A percentile compares a stretch with the other conserved stretches of the same genome.
phyloP scores from a whole-genome alignment of 257 asterid species.

The Solanum rostratum region DNA sequence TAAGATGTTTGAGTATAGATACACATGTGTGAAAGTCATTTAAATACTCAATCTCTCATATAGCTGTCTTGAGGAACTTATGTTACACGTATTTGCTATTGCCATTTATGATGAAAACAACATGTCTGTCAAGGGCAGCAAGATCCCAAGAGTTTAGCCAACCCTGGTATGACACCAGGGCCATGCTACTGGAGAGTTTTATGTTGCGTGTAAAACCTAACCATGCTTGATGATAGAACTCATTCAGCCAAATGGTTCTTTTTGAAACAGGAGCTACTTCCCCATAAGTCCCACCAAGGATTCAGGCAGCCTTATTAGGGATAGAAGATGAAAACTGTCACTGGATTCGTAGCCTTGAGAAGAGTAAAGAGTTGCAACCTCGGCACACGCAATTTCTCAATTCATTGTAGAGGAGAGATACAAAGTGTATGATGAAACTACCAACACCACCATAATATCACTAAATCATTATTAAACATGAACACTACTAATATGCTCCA shows the following conservation, averaged over 20 bases:
- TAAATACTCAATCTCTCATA: neutral
- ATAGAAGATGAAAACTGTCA: neutral
- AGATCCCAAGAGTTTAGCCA: neutral
- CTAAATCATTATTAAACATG: neutral
- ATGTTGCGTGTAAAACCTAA: neutral
- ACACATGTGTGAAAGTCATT: neutral
- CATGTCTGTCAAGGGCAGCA: neutral
- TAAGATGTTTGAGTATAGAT: neutral
- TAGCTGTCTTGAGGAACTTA: neutral
- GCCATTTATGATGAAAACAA: neutral
- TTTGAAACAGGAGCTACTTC: neutral
- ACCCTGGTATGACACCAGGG: neutral
- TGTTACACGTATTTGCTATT: neutral
- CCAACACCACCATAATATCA: neutral
- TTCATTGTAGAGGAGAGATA: neutral
- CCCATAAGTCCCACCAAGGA: neutral
- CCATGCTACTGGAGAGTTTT: neutral
- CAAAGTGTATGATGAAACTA: neutral
- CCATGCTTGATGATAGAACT: neutral
- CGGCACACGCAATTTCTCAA: neutral
- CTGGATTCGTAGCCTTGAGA: neutral
- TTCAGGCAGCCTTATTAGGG: neutral
- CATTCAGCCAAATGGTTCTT: neutral
- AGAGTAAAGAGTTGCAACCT: neutral
- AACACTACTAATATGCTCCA: neutral